Conservation (phyloP, 768 basidiomycete genomes). For the Lactifluus piperatus region DNA sequence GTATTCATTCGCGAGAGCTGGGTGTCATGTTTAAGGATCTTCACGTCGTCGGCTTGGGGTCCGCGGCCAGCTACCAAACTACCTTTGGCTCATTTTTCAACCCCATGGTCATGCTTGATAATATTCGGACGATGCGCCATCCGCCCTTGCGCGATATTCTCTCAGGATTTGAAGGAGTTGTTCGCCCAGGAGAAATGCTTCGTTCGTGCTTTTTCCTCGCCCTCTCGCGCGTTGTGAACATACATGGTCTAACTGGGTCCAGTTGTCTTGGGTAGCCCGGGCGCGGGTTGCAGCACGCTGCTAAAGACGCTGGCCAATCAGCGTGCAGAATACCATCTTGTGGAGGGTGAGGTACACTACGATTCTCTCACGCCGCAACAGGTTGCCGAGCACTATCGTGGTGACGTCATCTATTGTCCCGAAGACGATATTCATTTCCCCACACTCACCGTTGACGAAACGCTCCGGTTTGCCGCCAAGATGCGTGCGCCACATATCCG, state of each 20-base stretch:
- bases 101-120: constrained; percentile 36
- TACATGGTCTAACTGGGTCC: not conserved
- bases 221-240: not conserved
- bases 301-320: constrained; percentile 77
- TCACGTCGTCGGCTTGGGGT: constrained; percentile 50
- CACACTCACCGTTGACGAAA: constrained; percentile 71
- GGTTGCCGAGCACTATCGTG: constrained; percentile 56
- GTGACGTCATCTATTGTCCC: constrained; percentile 73
- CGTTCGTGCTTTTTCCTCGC: constrained; percentile 36
- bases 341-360: constrained; percentile 67
- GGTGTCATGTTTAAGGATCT: constrained; percentile 55
- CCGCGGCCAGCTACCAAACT: constrained; percentile 43
- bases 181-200: constrained; percentile 60
- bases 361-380: constrained; percentile 64
- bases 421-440: constrained; percentile 87
- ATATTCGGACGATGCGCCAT: constrained; percentile 41
- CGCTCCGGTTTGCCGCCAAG: constrained; percentile 58
- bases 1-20: constrained; percentile 45
- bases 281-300: constrained; percentile 78
- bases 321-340: constrained; percentile 52
- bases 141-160: constrained; percentile 54
- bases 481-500: constrained; percentile 58
- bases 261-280: constrained; percentile 84
- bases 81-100: constrained; percentile 61
- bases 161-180: constrained; percentile 43